Percentiles rank a stretch among this genome's conserved stretches.
Conservation (phyloP, 108 stramenopile species). For the Nitzschia sp. region DNA sequence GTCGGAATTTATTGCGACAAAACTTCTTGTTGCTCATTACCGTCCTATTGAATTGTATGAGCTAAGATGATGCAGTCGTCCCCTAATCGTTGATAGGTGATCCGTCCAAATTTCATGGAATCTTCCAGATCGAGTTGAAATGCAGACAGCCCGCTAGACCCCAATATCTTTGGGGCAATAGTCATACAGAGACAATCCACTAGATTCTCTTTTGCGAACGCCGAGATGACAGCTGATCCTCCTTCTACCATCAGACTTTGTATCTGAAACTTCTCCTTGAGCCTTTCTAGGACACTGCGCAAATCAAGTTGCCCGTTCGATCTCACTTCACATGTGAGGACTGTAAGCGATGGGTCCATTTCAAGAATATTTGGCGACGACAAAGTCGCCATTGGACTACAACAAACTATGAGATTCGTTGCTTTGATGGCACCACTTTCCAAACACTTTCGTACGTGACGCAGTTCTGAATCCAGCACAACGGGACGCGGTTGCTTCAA, state of each 20-base stretch:
- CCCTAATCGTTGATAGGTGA: neutral
- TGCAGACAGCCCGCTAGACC: conserved; percentile 15
- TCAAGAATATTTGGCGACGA: neutral
- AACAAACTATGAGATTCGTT: conserved; percentile 44
- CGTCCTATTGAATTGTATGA: too few relatives aligned
- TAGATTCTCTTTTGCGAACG: conserved; percentile 39
- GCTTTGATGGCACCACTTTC: conserved; percentile 12
- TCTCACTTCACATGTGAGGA: conserved; percentile 53
- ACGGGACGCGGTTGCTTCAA: conserved; percentile 64
- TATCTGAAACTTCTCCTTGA: conserved; percentile 52
- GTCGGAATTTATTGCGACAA: too few relatives aligned
- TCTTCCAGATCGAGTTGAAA: neutral
- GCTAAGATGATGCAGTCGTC: neutral
- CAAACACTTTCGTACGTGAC: conserved; percentile 15
- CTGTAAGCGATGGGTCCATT: conserved; percentile 41
- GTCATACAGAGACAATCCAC: conserved; percentile 76
- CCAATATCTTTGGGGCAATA: conserved; percentile 64
- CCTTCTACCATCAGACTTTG: conserved; percentile 83
- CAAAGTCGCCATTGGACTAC: conserved; percentile 27
- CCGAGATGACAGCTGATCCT: conserved; percentile 55
- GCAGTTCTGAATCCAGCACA: conserved; percentile 70
- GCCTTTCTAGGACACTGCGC: conserved; percentile 41
- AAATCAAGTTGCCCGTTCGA: conserved; percentile 48
- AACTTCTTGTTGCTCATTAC: too few relatives aligned
- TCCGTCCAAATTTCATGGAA: neutral